Conservation (phyloP, 768 basidiomycete species). For the Coprinopsis strossmayeri region DNA sequence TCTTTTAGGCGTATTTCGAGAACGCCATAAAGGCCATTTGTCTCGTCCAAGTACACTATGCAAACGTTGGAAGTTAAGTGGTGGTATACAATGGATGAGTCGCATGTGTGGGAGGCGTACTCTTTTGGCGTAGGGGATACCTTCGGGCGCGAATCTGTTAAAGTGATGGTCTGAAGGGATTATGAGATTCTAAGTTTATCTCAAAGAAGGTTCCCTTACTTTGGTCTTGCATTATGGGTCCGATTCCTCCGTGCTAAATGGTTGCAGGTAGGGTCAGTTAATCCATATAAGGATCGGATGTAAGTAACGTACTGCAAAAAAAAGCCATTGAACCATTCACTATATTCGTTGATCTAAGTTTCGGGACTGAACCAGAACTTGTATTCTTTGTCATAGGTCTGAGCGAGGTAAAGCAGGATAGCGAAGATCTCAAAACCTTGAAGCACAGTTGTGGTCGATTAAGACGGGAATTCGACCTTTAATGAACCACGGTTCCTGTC, state of each 20-base stretch:
- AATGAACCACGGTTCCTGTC: conserved; percentile 71
- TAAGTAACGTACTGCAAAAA: conserved; percentile 61
- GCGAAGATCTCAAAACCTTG: conserved; percentile 72
- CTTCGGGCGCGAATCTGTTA: conserved; percentile 52
- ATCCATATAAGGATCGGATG: too few species aligned
- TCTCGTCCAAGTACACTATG: conserved; percentile 73
- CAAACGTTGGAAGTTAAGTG: not conserved
- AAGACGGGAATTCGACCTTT: conserved; percentile 64
- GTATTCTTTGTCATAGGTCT: conserved; percentile 74
- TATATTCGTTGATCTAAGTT: conserved; percentile 52
- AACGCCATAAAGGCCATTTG: conserved; percentile 77
- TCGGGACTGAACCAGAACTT: conserved; percentile 57
- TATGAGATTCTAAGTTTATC: not conserved
- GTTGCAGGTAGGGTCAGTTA: too few species aligned
- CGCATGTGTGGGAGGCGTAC: conserved; percentile 28
- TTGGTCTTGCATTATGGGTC: conserved; percentile 90
- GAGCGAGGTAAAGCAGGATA: conserved; percentile 75
- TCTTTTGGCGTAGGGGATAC: conserved; percentile 65
- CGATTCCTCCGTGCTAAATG: conserved; percentile 72
- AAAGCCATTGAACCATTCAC: conserved; percentile 82
- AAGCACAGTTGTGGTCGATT: conserved; percentile 60
- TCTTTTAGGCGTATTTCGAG: conserved; percentile 69
- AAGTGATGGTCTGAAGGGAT: conserved; percentile 58
- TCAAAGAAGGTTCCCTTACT: conserved; percentile 13
- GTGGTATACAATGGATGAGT: too few species aligned